Conservation (phyloP, 345 rosid species). For the Brassica cretica region DNA sequence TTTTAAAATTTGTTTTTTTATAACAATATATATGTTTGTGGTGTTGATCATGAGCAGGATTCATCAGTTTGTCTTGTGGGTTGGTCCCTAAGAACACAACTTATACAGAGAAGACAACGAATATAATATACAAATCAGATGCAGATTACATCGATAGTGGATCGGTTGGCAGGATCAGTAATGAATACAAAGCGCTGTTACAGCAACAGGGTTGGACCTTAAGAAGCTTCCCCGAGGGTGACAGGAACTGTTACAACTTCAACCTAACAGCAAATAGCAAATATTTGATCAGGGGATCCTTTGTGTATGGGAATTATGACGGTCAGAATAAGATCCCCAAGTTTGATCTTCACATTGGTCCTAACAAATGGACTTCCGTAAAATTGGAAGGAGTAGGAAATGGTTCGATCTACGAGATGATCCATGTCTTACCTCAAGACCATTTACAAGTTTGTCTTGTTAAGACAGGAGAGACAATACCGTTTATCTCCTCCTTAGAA, state of each 20-base stretch:
- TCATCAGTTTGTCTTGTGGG: conserved; percentile 42
- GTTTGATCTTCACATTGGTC: conserved; percentile 38
- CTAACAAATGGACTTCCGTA: conserved; percentile 32
- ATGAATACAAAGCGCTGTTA: neutral
- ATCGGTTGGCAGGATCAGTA: conserved; percentile 1
- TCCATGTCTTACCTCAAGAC: conserved; percentile 27
- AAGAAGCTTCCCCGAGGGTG: conserved; percentile 40
- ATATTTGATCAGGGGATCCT: conserved; percentile 27
- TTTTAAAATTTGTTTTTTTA: too few species aligned
- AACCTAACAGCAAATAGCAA: conserved; percentile 10
- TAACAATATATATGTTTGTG: too few species aligned
- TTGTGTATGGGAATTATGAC: conserved; percentile 28
- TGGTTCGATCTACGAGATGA: conserved; percentile 2
- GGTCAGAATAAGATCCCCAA: neutral
- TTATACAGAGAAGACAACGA: neutral
- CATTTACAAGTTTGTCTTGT: conserved; percentile 36
- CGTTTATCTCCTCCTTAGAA: conserved; percentile 32
- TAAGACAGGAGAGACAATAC: conserved; percentile 32
- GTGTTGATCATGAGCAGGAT: conserved; percentile 10
- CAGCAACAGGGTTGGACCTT: conserved; percentile 35
- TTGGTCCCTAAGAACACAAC: conserved; percentile 1
- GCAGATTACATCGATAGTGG: conserved; percentile 10
- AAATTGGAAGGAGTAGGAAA: neutral
- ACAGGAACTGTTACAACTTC: conserved; percentile 39
- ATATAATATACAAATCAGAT: conserved; percentile 33